Percentiles rank a stretch among this genome's conserved stretches.
Evolutionary conservation across 208 protist genomes (phyloP).

Genomic region (Ichthyophonus hoferi): DNA sequence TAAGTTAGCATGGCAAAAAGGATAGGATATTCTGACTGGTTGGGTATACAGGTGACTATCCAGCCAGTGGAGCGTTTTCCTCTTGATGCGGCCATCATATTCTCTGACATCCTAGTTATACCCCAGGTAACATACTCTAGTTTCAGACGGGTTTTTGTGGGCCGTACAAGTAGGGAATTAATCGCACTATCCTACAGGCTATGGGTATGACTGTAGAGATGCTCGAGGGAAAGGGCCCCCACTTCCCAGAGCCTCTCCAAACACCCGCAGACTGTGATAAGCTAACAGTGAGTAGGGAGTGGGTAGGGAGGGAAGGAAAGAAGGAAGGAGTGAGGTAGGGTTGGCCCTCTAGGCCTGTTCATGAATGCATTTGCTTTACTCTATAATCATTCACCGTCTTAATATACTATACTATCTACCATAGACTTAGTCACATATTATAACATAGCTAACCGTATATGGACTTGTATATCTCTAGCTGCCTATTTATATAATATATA

Average conservation of each 20-base stretch:
- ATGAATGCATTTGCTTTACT: no score
- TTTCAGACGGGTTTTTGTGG: no score
- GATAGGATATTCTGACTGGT: neutral
- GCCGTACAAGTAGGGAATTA: no score
- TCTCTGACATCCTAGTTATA: conserved; percentile 79
- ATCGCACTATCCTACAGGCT: no score
- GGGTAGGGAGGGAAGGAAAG: neutral
- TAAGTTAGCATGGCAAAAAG: neutral
- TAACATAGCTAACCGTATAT: no score
- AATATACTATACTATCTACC: no score
- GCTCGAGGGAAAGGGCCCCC: conserved; percentile 61
- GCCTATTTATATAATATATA: no score
- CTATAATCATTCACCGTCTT: no score
- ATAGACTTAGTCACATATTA: no score
- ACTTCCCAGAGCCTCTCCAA: conserved; percentile 59
- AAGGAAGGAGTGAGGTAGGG: neutral
- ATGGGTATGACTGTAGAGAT: conserved; percentile 49
- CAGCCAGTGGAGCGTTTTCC: conserved; percentile 71
- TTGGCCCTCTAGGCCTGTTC: no score
- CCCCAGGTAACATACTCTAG: conserved; percentile 74
- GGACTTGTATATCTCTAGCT: no score
- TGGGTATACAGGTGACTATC: conserved; percentile 61
- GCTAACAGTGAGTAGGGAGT: conserved; percentile 9
- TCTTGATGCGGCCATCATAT: conserved; percentile 80
- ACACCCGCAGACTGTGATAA: conserved; percentile 28